Conservation (phyloP, 768 basidiomycete genomes). For the Chalciporus piperatus region DNA sequence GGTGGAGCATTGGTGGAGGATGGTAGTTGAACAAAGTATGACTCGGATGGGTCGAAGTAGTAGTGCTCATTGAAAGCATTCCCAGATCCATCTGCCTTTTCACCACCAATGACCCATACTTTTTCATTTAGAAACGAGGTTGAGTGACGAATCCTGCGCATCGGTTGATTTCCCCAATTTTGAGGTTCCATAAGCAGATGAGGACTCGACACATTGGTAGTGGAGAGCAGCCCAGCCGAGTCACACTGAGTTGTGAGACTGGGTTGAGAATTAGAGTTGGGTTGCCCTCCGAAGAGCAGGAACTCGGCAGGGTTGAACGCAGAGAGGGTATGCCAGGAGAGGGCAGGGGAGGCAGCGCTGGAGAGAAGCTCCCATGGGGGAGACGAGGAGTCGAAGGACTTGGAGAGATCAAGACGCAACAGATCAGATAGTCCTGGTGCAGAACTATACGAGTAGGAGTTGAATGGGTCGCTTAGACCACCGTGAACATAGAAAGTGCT, state of each 20-base stretch:
- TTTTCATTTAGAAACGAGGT: conserved; percentile 49
- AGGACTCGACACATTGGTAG: conserved; percentile 37
- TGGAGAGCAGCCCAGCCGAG: conserved; percentile 59
- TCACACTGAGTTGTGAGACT: conserved; percentile 53
- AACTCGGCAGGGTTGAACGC: conserved; percentile 52
- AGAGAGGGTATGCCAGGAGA: conserved; percentile 81
- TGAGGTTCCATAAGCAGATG: conserved; percentile 45
- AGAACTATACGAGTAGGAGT: conserved; percentile 66
- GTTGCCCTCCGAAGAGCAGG: conserved; percentile 76
- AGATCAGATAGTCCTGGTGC: conserved; percentile 74
- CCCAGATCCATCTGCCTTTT: conserved; percentile 77
- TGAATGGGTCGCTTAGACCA: conserved; percentile 72
- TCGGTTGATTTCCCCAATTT: conserved; percentile 65
- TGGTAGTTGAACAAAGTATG: conserved; percentile 56
- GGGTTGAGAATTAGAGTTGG: conserved; percentile 54
- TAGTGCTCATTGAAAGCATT: conserved; percentile 62
- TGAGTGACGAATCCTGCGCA: conserved; percentile 75
- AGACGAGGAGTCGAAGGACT: conserved; percentile 53
- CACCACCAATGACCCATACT: conserved; percentile 76
- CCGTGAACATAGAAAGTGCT: conserved; percentile 71
- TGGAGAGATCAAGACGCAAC: conserved; percentile 61
- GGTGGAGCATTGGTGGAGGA: conserved; percentile 52
- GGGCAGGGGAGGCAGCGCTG: conserved; percentile 49
- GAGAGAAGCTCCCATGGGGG: conserved; percentile 69
- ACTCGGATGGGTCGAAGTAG: conserved; percentile 49